phyloP scores from a whole-genome alignment of 2,329 filamentous ascomycete genomes.

The Phyllosticta citrichinensis region DNA sequence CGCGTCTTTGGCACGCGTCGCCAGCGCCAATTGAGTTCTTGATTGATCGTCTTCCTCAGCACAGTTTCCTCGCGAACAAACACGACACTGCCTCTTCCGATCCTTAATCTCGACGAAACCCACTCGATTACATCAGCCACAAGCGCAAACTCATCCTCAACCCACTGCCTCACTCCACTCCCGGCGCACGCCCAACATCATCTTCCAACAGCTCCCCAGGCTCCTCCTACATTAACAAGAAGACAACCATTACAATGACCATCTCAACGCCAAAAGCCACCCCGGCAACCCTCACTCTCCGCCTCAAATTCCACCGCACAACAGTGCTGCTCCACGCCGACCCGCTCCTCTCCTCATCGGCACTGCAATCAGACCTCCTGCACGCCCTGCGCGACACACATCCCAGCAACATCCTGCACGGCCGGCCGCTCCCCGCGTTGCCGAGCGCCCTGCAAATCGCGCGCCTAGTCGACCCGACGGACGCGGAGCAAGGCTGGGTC shows the following conservation, averaged over 20 bases:
- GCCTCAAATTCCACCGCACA: conserved; percentile 36
- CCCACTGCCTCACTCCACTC: too few species aligned
- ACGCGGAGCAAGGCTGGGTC: conserved; percentile 31
- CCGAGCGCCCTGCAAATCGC: conserved; percentile 33
- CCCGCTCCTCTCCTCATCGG: conserved; percentile 30
- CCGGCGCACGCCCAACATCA: background rate
- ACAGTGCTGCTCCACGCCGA: conserved; percentile 39
- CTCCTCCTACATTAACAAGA: background rate
- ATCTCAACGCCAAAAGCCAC: conserved; percentile 15
- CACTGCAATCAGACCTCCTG: conserved; percentile 33
- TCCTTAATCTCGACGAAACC: too few species aligned
- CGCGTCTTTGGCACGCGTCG: background rate
- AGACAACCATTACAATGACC: background rate
- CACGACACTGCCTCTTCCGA: too few species aligned
- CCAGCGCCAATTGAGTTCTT: background rate
- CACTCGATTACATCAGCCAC: too few species aligned
- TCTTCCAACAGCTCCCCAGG: background rate
- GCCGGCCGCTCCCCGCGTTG: conserved; percentile 28
- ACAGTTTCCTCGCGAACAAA: too few species aligned
- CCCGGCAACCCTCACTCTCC: conserved; percentile 30
- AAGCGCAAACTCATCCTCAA: too few species aligned
- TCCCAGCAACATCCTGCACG: conserved; percentile 23
- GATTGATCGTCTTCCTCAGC: background rate
- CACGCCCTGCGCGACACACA: conserved; percentile 31
- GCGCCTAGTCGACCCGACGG: conserved; percentile 29